Base-by-base conservation (phyloP, 108 stramenopile species). In the Cafeteria roenbergensis region DNA sequence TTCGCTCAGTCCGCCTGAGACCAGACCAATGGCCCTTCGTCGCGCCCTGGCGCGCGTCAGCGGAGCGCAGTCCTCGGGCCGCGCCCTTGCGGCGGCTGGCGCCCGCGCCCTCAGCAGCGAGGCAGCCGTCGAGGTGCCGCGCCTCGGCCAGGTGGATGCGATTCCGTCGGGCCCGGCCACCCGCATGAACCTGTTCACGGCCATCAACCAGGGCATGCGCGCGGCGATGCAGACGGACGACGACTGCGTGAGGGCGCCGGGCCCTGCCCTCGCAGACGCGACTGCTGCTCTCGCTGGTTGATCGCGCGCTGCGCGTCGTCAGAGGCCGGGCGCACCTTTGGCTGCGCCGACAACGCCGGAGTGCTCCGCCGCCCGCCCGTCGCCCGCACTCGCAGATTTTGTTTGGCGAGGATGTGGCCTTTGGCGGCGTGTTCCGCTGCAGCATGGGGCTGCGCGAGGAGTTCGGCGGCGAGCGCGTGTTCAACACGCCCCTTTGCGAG, bases 401-500 rank as follows among this genome's bases (percentile, higher is more conserved):
- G 21, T 97, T 97, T 78, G 95, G 95, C 21, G 91, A 97, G 78
- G 95, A 97, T 61, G 91, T 97, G 63, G 93, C 85, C 1, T 97
- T 97, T 73, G 95, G 95, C 9, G 95, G 95, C 33, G 93, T 97
- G 64, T 97, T 97, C 79, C 90, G 95, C 17, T 94, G 93, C 75
- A 74, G 71, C 34, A 59, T 78, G 57, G 82, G 78, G 3, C 74
- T 84, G n/a, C 63, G 32, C 34, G 83, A 84, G 24, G 71, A 89
- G 68, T 94, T 90, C 69, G 95, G 95, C 14, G 27, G 72, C 25
- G 79, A 88, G 53, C 78, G 93, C 26, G 90, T 92, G 20, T 92
- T 92, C 71, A 95, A 92, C 69, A 95, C 93, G 27, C 93, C 93
- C 8, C 67, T 94, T 21, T 82, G 80, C 63, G 92, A 94, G 78